Conservation (phyloP, 2,329 filamentous ascomycete genomes). For the Aspergillus intermedius region DNA sequence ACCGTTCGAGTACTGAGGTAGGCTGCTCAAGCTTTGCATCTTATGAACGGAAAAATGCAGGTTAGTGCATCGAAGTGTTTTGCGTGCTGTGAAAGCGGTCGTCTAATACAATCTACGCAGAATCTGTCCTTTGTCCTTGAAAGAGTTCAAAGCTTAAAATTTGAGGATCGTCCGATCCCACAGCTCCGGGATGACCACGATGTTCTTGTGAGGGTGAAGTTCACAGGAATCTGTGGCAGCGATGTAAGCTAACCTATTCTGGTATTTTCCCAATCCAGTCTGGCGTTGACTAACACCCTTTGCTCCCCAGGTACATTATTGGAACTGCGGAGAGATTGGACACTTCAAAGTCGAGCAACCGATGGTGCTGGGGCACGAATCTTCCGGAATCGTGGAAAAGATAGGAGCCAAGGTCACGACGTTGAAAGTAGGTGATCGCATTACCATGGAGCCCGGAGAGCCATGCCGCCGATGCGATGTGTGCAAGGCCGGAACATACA, state of each 20-base stretch:
- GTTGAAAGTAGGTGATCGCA: conserved; percentile 60
- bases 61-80: too few relatives aligned
- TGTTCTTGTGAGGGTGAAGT: conserved; percentile 69
- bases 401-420: conserved; percentile 53
- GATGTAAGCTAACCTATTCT: conserved; percentile 49
- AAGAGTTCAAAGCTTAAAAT: conserved; percentile 62
- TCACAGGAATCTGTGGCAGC: conserved; percentile 76
- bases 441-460: conserved; percentile 71
- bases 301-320: conserved; percentile 33
- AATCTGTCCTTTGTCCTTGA: conserved; percentile 80
- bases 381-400: conserved; percentile 55
- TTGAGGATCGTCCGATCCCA: conserved; percentile 67
- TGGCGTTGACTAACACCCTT: neutral
- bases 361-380: conserved; percentile 59
- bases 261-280: neutral
- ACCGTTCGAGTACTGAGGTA: too few relatives aligned
- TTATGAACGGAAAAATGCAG: too few relatives aligned
- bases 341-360: conserved; percentile 34
- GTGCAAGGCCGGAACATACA: conserved; percentile 78
- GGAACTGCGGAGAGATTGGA: conserved; percentile 38
- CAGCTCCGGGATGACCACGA: conserved; percentile 58
- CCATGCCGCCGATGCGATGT: conserved; percentile 64
- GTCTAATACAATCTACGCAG: conserved; percentile 34
- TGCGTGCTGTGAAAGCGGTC: neutral
- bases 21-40: too few relatives aligned